Evolutionary conservation across 192 early-diverging fungal genomes (phyloP).

Genomic region (Gigaspora rosea): DNA sequence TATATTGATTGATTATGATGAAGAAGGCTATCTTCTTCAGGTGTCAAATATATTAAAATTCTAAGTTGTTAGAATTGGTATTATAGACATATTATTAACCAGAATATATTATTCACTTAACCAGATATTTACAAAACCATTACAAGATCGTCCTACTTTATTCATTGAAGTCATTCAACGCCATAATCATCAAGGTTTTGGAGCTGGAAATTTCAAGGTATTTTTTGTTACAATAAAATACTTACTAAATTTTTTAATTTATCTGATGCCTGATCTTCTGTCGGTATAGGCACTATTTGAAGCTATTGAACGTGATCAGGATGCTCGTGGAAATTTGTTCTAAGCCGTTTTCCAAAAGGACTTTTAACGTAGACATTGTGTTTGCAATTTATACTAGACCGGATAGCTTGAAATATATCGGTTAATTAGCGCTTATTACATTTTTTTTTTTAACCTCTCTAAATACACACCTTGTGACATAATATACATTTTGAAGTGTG

Average conservation of each 20-base stretch:
- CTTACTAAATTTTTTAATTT: background rate
- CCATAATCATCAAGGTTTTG: constrained; percentile 89
- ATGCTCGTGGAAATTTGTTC: constrained; percentile 78
- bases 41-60: background rate
- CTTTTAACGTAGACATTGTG: too few species aligned
- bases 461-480: too few species aligned
- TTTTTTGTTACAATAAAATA: background rate
- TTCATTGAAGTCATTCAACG: constrained; percentile 98
- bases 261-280: background rate
- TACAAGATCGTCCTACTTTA: constrained; percentile 94
- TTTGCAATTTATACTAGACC: too few species aligned
- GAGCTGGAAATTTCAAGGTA: constrained; percentile 94
- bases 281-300: constrained; percentile 79
- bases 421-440: too few species aligned
- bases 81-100: too few species aligned
- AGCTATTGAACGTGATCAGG: constrained; percentile 94
- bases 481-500: too few species aligned
- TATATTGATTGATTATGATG: constrained; percentile 96
- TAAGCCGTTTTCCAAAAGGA: background rate
- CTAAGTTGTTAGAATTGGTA: too few species aligned
- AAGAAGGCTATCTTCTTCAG: constrained; percentile 94
- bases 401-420: too few species aligned
- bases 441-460: too few species aligned
- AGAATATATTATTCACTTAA: too few species aligned
- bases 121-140: constrained; percentile 82